phyloP scores from a whole-genome alignment of 495 filamentous ascomycete species.

The Xylaria grammica region DNA sequence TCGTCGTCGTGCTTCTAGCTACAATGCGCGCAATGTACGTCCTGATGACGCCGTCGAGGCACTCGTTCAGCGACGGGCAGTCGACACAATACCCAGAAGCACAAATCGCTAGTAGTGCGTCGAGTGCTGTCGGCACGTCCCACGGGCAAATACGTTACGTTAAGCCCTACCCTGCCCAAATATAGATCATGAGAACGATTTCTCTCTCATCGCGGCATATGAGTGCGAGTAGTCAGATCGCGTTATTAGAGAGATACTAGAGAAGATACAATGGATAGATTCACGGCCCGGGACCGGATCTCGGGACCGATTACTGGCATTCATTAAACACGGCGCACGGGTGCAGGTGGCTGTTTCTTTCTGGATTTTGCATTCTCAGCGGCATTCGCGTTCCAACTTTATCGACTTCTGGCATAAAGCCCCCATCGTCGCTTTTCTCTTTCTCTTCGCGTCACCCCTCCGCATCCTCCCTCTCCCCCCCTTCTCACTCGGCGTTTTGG shows the following conservation, averaged over 20 bases:
- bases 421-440: background rate
- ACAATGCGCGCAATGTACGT: conserved; percentile 66
- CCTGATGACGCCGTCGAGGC: conserved; percentile 40
- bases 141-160: background rate
- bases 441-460: background rate
- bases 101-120: background rate
- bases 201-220: background rate
- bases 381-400: no score
- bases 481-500: background rate
- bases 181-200: background rate
- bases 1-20: conserved; percentile 77
- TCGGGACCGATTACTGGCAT: background rate
- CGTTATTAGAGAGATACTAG: background rate
- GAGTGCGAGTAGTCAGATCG: no score
- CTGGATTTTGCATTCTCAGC: background rate
- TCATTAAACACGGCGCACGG: background rate
- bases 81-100: background rate
- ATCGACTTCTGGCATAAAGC: no score
- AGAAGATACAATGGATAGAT: background rate
- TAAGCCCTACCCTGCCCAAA: background rate
- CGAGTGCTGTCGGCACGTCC: conserved; percentile 2
- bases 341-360: no score
- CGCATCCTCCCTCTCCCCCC: background rate
- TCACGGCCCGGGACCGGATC: background rate
- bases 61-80: conserved; percentile 11